Conservation (phyloP, 2,329 filamentous ascomycete genomes). For the Talaromyces sp. region DNA sequence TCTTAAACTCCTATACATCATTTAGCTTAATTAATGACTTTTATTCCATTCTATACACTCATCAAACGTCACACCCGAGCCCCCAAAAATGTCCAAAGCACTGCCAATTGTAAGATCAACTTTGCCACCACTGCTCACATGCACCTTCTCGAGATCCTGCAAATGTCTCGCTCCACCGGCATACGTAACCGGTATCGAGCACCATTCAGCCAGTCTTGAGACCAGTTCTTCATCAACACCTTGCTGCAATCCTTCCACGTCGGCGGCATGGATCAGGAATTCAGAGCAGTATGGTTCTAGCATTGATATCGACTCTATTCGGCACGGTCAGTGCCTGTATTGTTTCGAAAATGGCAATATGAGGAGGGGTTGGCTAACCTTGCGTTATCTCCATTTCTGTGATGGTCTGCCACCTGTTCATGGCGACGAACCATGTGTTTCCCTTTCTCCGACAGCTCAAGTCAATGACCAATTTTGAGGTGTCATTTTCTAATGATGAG, state of each 20-base stretch:
- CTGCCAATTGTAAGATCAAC: conserved; percentile 96
- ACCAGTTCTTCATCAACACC: conserved; percentile 89
- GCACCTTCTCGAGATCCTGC: conserved; percentile 77
- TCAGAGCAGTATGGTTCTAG: conserved; percentile 93
- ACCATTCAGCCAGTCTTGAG: conserved; percentile 73
- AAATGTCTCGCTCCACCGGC: conserved; percentile 86
- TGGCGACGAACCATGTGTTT: conserved; percentile 89
- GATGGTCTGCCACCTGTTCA: conserved; percentile 98
- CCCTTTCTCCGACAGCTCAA: conserved; percentile 80
- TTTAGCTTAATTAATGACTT: conserved; percentile 26
- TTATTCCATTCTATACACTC: conserved; percentile 89
- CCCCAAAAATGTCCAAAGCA: conserved; percentile 93
- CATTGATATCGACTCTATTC: conserved; percentile 69
- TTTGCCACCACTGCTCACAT: conserved; percentile 71
- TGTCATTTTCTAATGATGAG: conserved; percentile 68
- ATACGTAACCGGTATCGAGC: conserved; percentile 89
- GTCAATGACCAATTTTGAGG: conserved; percentile 83
- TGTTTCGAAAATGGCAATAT: no score
- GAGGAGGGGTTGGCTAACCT: conserved; percentile 52
- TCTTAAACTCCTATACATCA: background rate
- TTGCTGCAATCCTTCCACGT: conserved; percentile 89
- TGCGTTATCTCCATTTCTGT: conserved; percentile 92
- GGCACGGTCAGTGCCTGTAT: background rate
- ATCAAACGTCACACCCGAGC: conserved; percentile 76
- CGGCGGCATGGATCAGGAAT: conserved; percentile 94